phyloP scores from a whole-genome alignment of 225 moss, liverwort and hornwort species.

The Sphagnum contortum region DNA sequence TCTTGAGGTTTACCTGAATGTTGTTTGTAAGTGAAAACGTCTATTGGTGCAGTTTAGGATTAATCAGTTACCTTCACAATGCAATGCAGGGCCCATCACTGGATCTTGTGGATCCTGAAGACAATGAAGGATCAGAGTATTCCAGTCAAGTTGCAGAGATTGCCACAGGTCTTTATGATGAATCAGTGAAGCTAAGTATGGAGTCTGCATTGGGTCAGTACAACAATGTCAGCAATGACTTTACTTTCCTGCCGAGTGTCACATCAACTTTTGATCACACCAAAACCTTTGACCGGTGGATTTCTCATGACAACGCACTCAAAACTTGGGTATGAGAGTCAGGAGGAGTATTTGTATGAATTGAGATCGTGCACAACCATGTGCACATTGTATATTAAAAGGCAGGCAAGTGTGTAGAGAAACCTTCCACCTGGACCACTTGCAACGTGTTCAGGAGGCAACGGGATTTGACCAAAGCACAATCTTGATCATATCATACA shows the following conservation, averaged over 20 bases:
- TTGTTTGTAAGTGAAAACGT: not conserved
- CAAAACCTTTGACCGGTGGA: constrained; percentile 33
- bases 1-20: not conserved
- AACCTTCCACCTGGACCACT: too few relatives aligned
- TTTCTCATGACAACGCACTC: constrained; percentile 5
- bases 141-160: constrained; percentile 17
- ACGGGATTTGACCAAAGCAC: too few relatives aligned
- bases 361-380: too few relatives aligned
- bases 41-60: constrained; percentile 1
- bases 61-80: not conserved
- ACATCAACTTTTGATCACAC: constrained; percentile 31
- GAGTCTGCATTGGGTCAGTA: constrained; percentile 52
- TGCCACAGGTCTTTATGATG: constrained; percentile 22
- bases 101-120: constrained; percentile 19
- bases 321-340: too few relatives aligned
- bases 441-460: too few relatives aligned
- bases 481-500: too few relatives aligned
- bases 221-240: constrained; percentile 31
- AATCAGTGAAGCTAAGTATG: constrained; percentile 47
- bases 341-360: too few relatives aligned
- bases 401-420: too few relatives aligned
- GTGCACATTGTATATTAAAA: too few relatives aligned
- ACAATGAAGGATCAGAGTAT: constrained; percentile 11
- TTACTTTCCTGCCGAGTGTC: constrained; percentile 54
- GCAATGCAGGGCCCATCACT: constrained; percentile 27